Percentiles rank a stretch among this genome's conserved stretches.
Conservation (phyloP, 2,329 filamentous ascomycete genomes). For the Exophiala dermatitidis region DNA sequence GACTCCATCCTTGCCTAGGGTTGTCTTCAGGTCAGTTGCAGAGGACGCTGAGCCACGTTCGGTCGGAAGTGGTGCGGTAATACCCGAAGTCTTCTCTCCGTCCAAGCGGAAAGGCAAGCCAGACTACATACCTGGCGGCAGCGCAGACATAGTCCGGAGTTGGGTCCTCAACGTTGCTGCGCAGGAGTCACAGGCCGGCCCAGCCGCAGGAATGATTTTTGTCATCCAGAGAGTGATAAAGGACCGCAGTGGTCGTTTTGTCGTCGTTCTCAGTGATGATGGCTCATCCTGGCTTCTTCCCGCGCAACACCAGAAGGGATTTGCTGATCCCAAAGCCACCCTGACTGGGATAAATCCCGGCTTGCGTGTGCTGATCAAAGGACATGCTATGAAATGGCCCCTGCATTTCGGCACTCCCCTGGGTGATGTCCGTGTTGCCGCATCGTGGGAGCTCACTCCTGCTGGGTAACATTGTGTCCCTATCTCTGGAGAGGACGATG, state of each 20-base stretch:
- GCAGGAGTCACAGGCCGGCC: conserved; percentile 7
- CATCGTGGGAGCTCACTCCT: conserved; percentile 14
- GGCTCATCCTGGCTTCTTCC: conserved; percentile 19
- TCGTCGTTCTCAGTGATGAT: conserved; percentile 6
- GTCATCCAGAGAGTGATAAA: conserved; percentile 1
- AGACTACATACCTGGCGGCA: conserved; percentile 22
- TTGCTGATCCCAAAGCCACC: background rate
- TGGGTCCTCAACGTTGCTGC: conserved; percentile 23
- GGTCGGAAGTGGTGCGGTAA: background rate
- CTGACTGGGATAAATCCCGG: conserved; percentile 4
- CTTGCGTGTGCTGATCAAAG: conserved; percentile 10
- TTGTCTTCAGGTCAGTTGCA: conserved; percentile 6
- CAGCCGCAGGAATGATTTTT: conserved; percentile 3
- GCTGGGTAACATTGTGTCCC: background rate
- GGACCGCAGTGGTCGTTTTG: conserved; percentile 17
- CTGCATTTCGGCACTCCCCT: conserved; percentile 1
- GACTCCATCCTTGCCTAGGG: conserved; percentile 2
- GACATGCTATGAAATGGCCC: conserved; percentile 15
- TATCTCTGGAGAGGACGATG: too few species aligned
- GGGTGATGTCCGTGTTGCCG: conserved; percentile 6
- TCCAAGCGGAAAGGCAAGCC: conserved; percentile 21
- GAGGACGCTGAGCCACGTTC: background rate
- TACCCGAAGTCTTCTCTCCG: conserved; percentile 27
- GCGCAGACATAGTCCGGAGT: conserved; percentile 19
- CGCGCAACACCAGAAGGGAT: conserved; percentile 9